Evolutionary conservation across 179 eudicot genomes (phyloP).

Genomic region (Silene noctiflora): DNA sequence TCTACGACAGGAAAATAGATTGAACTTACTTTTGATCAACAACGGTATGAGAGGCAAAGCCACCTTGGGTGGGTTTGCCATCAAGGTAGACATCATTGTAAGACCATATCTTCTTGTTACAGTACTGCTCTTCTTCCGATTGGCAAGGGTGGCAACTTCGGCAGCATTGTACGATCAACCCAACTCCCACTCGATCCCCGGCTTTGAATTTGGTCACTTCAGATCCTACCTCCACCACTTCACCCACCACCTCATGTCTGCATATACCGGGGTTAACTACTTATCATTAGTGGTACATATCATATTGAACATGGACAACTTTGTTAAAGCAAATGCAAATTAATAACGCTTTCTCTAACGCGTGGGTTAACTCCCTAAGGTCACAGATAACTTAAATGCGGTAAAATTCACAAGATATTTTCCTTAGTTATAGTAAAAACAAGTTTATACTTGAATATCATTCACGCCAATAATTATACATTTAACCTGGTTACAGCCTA

Average conservation of each 20-base stretch:
- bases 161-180: conserved; percentile 74
- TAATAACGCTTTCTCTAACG: too few relatives aligned
- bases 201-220: conserved; percentile 63
- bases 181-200: conserved; percentile 81
- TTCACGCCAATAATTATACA: too few relatives aligned
- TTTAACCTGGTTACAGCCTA: too few relatives aligned
- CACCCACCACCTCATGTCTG: conserved; percentile 95
- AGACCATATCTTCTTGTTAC: conserved; percentile 89
- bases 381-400: too few relatives aligned
- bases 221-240: conserved; percentile 88
- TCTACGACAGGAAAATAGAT: too few relatives aligned
- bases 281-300: neutral
- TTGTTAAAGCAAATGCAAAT: too few relatives aligned
- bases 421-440: too few relatives aligned
- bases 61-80: conserved; percentile 94
- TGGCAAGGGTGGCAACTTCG: conserved; percentile 62
- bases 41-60: conserved; percentile 65
- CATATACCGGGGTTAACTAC: neutral
- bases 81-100: conserved; percentile 88
- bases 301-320: neutral
- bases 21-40: conserved; percentile 70
- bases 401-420: too few relatives aligned
- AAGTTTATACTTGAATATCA: too few relatives aligned
- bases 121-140: conserved; percentile 77
- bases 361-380: too few relatives aligned